phyloP scores from a whole-genome alignment of 2,329 filamentous ascomycete species.

The Aspergillus sp. region DNA sequence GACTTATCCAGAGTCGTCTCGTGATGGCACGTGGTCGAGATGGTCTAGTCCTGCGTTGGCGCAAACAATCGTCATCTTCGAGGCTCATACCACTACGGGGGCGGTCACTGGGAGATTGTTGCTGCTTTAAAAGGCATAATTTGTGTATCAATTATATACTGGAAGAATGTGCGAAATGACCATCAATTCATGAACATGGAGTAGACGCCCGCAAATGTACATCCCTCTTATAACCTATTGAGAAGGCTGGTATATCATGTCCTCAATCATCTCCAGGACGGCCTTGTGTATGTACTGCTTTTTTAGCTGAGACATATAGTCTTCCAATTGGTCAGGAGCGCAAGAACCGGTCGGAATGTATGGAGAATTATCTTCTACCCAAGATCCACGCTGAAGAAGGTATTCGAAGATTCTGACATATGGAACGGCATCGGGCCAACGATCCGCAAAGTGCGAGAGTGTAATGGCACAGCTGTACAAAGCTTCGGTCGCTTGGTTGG shows the following conservation, averaged over 20 bases:
- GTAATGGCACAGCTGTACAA: slow-evolving; percentile 20
- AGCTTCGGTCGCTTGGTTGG: slow-evolving; percentile 18
- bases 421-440: slow-evolving; percentile 23
- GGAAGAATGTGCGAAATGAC: background rate
- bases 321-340: slow-evolving; percentile 14
- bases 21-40: slow-evolving; percentile 23
- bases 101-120: slow-evolving; percentile 21
- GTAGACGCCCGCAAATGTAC: too few species aligned
- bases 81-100: slow-evolving; percentile 10
- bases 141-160: background rate
- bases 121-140: slow-evolving; percentile 15
- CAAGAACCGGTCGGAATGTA: background rate
- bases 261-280: slow-evolving; percentile 27
- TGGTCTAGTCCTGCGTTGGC: slow-evolving; percentile 26
- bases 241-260: slow-evolving; percentile 19
- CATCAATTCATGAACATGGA: too few species aligned
- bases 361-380: slow-evolving; percentile 12
- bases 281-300: slow-evolving; percentile 24
- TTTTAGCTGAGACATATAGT: slow-evolving; percentile 20
- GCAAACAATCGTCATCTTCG: slow-evolving; percentile 25
- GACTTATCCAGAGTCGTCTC: slow-evolving; percentile 21
- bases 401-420: slow-evolving; percentile 23
- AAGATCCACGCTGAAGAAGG: slow-evolving; percentile 9
- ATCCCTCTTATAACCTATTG: too few species aligned
- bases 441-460: slow-evolving; percentile 21